Conservation (phyloP, 1,284 basidiomycete genomes). For the Thelephora terrestris region DNA sequence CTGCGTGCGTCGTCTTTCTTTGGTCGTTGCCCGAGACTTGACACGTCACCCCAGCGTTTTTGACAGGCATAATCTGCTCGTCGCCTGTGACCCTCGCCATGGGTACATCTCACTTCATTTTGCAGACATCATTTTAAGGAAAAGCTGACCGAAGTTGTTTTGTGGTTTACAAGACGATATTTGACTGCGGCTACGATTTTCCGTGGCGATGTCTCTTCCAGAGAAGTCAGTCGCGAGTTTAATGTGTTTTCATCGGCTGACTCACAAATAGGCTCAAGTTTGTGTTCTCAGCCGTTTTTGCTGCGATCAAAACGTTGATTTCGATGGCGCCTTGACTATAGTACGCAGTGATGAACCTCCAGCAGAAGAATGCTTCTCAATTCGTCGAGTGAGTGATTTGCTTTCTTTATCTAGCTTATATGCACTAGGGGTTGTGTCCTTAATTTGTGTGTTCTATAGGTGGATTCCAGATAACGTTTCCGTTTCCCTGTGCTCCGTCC, state of each 20-base stretch:
- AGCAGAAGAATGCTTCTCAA: slow-evolving; percentile 59
- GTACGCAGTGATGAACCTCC: slow-evolving; percentile 43
- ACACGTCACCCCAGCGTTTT: slow-evolving; percentile 46
- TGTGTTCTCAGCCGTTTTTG: slow-evolving; percentile 17
- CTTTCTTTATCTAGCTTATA: no score
- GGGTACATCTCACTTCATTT: slow-evolving; percentile 39
- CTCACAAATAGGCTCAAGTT: slow-evolving; percentile 43
- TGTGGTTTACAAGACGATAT: slow-evolving; percentile 49
- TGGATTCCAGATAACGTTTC: slow-evolving; percentile 85
- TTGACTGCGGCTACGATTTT: slow-evolving; percentile 84
- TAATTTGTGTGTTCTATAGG: slow-evolving; percentile 25
- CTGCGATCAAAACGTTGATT: slow-evolving; percentile 2
- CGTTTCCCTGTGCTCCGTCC: slow-evolving; percentile 72
- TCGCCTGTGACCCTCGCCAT: slow-evolving; percentile 76
- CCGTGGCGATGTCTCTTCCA: slow-evolving; percentile 72
- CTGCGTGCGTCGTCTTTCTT: slow-evolving; percentile 45
- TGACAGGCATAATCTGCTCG: slow-evolving; percentile 70
- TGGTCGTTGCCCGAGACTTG: not conserved
- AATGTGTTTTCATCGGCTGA: slow-evolving; percentile 26
- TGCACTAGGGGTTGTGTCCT: not conserved
- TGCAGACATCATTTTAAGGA: no score
- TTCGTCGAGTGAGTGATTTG: slow-evolving; percentile 62
- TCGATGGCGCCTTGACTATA: slow-evolving; percentile 13
- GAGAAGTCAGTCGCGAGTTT: slow-evolving; percentile 45
- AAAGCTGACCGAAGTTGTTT: no score